A percentile compares a stretch with the other conserved stretches of the same genome.
phyloP scores from a whole-genome alignment of 306 rosid genomes.

The Oemleria cerasiformis region DNA sequence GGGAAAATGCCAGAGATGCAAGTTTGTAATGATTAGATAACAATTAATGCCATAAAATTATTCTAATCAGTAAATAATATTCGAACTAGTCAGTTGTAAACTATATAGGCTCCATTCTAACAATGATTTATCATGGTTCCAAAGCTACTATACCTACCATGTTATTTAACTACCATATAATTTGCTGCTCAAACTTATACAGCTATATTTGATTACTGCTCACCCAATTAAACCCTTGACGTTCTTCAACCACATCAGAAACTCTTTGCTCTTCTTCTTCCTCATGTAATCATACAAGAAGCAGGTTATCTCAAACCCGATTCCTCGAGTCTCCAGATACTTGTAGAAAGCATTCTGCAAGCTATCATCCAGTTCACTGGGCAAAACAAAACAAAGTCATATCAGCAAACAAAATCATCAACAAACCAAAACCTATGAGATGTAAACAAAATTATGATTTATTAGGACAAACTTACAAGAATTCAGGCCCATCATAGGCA shows the following conservation, averaged over 20 bases:
- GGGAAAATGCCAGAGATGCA: too few species aligned
- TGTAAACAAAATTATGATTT: neutral
- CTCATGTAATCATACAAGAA: constrained; percentile 70
- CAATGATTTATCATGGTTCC: neutral
- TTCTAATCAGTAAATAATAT: neutral
- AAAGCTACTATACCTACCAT: neutral
- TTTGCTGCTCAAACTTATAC: constrained; percentile 16
- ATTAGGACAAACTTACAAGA: constrained; percentile 43
- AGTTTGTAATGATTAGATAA: too few species aligned
- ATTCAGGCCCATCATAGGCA: constrained; percentile 86
- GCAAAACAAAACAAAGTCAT: neutral
- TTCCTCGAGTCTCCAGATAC: constrained; percentile 76
- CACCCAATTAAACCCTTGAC: constrained; percentile 66
- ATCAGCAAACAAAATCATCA: neutral
- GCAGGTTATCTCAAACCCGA: constrained; percentile 47
- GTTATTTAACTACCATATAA: constrained; percentile 5
- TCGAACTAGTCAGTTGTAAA: neutral
- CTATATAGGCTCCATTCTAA: neutral
- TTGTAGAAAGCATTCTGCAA: constrained; percentile 76
- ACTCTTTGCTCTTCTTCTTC: constrained; percentile 64
- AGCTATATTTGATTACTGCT: constrained; percentile 38
- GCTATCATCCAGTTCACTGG: constrained; percentile 84
- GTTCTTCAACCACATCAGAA: constrained; percentile 72
- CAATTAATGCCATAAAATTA: too few species aligned
- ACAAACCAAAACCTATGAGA: neutral